phyloP scores from a whole-genome alignment of 1,284 basidiomycete species.

The Microbotryomycetes sp. region DNA sequence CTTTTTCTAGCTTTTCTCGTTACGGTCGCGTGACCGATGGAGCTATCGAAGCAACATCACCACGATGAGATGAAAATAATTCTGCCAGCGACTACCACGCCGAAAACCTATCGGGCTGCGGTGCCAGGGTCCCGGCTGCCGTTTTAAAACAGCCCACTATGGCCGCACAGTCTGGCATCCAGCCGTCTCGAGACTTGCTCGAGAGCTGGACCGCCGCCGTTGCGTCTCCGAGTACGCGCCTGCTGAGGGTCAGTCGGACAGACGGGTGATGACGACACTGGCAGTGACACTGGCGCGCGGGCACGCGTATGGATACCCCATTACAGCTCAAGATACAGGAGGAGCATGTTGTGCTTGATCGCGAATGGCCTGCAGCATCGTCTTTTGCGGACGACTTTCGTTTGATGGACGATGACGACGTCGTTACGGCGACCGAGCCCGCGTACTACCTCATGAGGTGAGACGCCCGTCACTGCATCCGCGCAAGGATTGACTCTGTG shows the following conservation, averaged over 20 bases:
- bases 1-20: too few species aligned
- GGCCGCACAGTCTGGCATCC: slow-evolving; percentile 22
- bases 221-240: not conserved
- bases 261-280: not conserved
- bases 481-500: not conserved
- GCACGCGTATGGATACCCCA: not conserved
- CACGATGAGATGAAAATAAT: too few species aligned
- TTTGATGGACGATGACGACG: slow-evolving; percentile 7
- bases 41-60: too few species aligned
- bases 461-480: not conserved
- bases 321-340: slow-evolving; percentile 18
- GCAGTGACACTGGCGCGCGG: not conserved
- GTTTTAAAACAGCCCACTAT: too few species aligned
- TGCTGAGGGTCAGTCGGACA: slow-evolving; percentile 19
- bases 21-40: too few species aligned
- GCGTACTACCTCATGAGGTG: slow-evolving; percentile 19
- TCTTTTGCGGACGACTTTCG: slow-evolving; percentile 13
- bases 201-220: slow-evolving; percentile 7
- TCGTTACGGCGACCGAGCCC: slow-evolving; percentile 10
- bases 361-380: not conserved
- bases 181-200: not conserved
- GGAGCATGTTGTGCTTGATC: slow-evolving; percentile 10
- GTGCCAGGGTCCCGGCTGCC: too few species aligned
- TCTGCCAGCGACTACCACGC: too few species aligned
- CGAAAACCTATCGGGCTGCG: too few species aligned